Evolutionary conservation across 768 basidiomycete genomes (phyloP).

Genomic region (Rubroboletus pulcherrimus): DNA sequence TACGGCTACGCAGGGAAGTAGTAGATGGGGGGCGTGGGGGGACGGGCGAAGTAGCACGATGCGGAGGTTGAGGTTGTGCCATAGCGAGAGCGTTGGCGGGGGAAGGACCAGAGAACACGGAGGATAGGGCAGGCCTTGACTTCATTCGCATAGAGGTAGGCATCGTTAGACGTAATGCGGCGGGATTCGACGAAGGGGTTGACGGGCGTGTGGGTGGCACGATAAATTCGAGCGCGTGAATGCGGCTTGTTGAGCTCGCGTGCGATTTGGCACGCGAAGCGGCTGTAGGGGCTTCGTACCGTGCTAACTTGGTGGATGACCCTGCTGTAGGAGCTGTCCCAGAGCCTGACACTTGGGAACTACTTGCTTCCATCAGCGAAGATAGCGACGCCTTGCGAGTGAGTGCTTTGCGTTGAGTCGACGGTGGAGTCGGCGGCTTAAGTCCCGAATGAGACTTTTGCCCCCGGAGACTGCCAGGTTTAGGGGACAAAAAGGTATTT

Average conservation of each 20-base stretch:
- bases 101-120: conserved; percentile 58
- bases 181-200: conserved; percentile 75
- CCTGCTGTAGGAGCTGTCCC: conserved; percentile 35
- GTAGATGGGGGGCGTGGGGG: conserved; percentile 59
- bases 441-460: conserved; percentile 84
- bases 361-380: conserved; percentile 60
- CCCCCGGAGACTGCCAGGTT: conserved; percentile 71
- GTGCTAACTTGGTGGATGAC: conserved; percentile 38
- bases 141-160: conserved; percentile 77
- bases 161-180: conserved; percentile 80
- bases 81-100: conserved; percentile 23
- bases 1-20: conserved; percentile 40
- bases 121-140: conserved; percentile 69
- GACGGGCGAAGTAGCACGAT: conserved; percentile 57
- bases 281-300: conserved; percentile 78
- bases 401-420: conserved; percentile 52
- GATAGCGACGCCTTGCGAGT: conserved; percentile 78
- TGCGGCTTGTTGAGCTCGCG: conserved; percentile 61
- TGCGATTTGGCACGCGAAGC: conserved; percentile 76
- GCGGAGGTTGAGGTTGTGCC: conserved; percentile 31
- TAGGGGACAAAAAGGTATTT: conserved; percentile 58
- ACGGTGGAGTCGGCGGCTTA: conserved; percentile 71
- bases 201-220: conserved; percentile 76
- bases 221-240: conserved; percentile 55
- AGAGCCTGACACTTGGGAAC: conserved; percentile 54